phyloP scores from a whole-genome alignment of 192 early-diverging fungal genomes.

The Coemansia sp. region DNA sequence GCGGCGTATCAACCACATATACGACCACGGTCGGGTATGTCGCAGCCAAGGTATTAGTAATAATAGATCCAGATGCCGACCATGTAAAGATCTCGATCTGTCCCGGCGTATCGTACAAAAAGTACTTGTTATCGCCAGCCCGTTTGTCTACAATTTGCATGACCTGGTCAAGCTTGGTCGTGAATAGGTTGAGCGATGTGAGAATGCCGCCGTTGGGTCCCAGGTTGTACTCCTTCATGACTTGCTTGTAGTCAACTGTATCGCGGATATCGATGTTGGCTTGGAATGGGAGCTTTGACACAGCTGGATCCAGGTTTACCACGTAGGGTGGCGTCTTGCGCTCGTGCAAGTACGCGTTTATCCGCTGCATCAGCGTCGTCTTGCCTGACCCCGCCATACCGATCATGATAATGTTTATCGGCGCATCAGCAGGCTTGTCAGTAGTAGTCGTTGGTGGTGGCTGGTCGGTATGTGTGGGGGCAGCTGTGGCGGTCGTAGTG shows the following conservation, averaged over 20 bases:
- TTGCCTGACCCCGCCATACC: slow-evolving; percentile 99
- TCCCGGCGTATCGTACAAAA: slow-evolving; percentile 89
- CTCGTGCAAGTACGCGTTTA: slow-evolving; percentile 86
- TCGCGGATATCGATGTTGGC: slow-evolving; percentile 98
- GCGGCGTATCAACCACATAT: slow-evolving; percentile 96
- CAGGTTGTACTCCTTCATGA: slow-evolving; percentile 97
- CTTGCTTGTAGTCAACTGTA: slow-evolving; percentile 98
- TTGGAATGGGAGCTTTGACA: slow-evolving; percentile 81
- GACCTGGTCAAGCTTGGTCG: slow-evolving; percentile 99
- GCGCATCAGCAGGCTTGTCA: not conserved
- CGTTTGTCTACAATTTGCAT: slow-evolving; percentile 85
- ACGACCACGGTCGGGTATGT: slow-evolving; percentile 89
- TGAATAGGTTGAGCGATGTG: slow-evolving; percentile 94
- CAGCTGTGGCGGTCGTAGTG: too few relatives aligned
- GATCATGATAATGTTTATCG: slow-evolving; percentile 73
- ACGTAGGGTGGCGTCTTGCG: slow-evolving; percentile 81
- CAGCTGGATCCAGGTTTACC: slow-evolving; percentile 95
- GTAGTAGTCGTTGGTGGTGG: not conserved
- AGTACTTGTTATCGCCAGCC: slow-evolving; percentile 65
- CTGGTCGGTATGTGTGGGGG: too few relatives aligned
- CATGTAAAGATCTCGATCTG: slow-evolving; percentile 99
- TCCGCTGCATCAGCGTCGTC: slow-evolving; percentile 94
- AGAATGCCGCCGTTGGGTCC: slow-evolving; percentile 98
- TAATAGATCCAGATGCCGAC: slow-evolving; percentile 95
- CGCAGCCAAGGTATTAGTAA: slow-evolving; percentile 91